These are phyloP conservation scores for Alisma plantagoaquatica DNA, from an alignment of 106 monocot species.

Conservation along the genomic window DNA sequence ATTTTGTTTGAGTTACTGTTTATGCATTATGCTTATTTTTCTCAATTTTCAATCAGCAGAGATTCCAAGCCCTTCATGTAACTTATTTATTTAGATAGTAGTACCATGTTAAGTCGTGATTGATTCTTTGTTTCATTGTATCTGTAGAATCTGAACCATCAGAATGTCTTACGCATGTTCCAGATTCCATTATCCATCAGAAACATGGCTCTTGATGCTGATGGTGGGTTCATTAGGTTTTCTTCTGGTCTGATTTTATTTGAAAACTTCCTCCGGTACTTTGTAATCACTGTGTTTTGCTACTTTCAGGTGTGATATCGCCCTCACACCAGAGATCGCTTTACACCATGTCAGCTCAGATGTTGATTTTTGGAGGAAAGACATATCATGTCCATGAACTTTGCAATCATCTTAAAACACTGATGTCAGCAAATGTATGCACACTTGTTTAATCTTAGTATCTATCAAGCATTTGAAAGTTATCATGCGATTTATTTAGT, in stretches of 20 bases:
- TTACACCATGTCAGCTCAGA: slow-evolving; percentile 44
- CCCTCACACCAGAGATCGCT: slow-evolving; percentile 55
- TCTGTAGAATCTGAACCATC: slow-evolving; percentile 53
- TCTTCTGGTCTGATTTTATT: neutral
- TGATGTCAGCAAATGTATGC: slow-evolving; percentile 46
- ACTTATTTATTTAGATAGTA: too few species aligned
- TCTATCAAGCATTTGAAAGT: neutral
- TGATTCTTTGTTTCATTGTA: too few species aligned
- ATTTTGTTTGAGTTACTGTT: neutral
- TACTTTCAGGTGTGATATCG: slow-evolving; percentile 32
- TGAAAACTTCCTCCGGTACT: neutral
- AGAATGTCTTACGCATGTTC: slow-evolving; percentile 41
- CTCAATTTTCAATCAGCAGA: too few species aligned
- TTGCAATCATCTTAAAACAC: slow-evolving; percentile 27
- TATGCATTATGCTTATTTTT: too few species aligned
- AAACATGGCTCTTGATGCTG: slow-evolving; percentile 35
- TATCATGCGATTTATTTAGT: neutral
- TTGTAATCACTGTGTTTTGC: neutral
- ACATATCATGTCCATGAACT: slow-evolving; percentile 56
- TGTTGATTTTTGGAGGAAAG: slow-evolving; percentile 80
- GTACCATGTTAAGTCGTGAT: too few species aligned
- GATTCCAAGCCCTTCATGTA: too few species aligned
- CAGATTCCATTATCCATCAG: slow-evolving; percentile 73
- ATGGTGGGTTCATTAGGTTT: slow-evolving; percentile 30
- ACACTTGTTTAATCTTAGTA: neutral